Evolutionary conservation across 352 stramenopile species (phyloP), one percentile per base, ranked within the genome.

Genomic region (Pythium aquatile): DNA sequence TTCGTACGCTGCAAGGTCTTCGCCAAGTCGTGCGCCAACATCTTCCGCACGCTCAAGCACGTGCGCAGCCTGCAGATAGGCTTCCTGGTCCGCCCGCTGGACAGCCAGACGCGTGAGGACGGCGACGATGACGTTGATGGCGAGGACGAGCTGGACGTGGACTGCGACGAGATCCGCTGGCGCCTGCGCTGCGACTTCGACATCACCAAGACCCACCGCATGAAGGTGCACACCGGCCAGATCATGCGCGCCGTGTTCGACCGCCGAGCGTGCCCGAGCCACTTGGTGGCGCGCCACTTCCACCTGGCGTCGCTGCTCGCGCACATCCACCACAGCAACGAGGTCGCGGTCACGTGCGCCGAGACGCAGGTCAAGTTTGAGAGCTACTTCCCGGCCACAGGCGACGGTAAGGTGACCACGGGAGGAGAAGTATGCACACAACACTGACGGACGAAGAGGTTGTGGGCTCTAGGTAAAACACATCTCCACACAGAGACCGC

Each of bases 161-260:
- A 90, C 61, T 90, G 79, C 53, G 67, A 80, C 40, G 78, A 91
- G 69, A 66, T 95, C 52, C 71, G 69, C 51, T 95, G 85, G 83
- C 69, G 69, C 0, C 68, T 95, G 57, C 65, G 71, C 44, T 95
- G 87, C 68, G 87, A 93, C 70, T 89, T 88, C n/a, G 81, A 90
- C 59, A 88, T 95, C 70, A 91, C 85, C 33, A 95, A 95, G 76
- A 93, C 83, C 24, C 85, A 95, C 64, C 74, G 80, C 60, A 93
- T 93, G 74, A 89, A 91, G 55, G 82, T 92, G 39, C 82, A 88
- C 61, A 57, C 73, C n/a, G 85, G 78, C 53, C 78, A 91, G 67
- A 79, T 89, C 60, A 85, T 95, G 83, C 81, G 85, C 55, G 78
- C 85, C 20, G 74, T 93, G 52, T 93, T 95, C 60, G 81, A 95